Conservation (phyloP, 2,329 filamentous ascomycete species). For the Beauveria sp. region DNA sequence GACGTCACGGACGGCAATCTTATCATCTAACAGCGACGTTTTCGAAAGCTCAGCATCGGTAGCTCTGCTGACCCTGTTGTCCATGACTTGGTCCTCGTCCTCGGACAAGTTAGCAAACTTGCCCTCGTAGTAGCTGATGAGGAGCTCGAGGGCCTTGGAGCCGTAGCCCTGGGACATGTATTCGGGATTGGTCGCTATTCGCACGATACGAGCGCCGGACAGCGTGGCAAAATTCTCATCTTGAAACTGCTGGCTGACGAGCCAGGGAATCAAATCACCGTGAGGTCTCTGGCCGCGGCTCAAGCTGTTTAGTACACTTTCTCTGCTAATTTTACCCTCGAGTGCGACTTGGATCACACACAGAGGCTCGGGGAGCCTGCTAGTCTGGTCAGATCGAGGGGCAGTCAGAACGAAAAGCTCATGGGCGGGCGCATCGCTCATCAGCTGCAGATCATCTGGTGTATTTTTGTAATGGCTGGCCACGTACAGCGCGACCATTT, state of each 20-base stretch:
- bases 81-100: conserved; percentile 43
- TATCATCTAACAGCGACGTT: conserved; percentile 71
- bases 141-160: conserved; percentile 75
- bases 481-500: conserved; percentile 97
- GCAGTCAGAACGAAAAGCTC: conserved; percentile 92
- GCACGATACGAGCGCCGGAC: conserved; percentile 84
- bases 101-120: conserved; percentile 84
- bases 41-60: conserved; percentile 76
- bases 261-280: conserved; percentile 94
- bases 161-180: conserved; percentile 92
- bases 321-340: conserved; percentile 88
- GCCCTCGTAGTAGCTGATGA: conserved; percentile 89
- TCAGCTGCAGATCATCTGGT: conserved; percentile 94
- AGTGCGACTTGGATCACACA: conserved; percentile 92
- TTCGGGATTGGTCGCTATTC: conserved; percentile 94
- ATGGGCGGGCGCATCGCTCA: conserved; percentile 96
- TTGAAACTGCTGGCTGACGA: conserved; percentile 96
- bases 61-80: conserved; percentile 65
- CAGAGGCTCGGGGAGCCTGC: conserved; percentile 80
- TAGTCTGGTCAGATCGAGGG: conserved; percentile 68
- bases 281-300: conserved; percentile 82
- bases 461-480: conserved; percentile 98
- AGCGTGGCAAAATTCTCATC: conserved; percentile 93
- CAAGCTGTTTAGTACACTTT: conserved; percentile 84
- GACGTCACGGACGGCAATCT: conserved; percentile 85